phyloP scores from a whole-genome alignment of 257 asterid species.

The Fraxinus pennsylvanica region DNA sequence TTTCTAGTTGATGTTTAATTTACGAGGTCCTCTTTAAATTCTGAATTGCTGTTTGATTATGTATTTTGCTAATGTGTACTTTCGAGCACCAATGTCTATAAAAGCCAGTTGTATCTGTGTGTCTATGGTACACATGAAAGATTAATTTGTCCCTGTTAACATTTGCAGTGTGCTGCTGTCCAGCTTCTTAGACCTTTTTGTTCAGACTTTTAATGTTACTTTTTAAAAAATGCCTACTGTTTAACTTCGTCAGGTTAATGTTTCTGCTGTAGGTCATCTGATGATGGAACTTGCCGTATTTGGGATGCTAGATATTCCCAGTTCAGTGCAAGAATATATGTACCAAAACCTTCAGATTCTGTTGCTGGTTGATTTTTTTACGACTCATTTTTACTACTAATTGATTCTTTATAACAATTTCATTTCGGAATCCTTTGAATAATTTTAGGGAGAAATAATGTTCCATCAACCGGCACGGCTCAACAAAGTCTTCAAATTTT shows the following conservation, averaged over 20 bases:
- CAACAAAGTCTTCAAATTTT: constrained; percentile 76
- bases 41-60: constrained; percentile 11
- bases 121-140: neutral
- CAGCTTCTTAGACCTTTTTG: constrained; percentile 5
- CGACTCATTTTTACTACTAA: constrained; percentile 8
- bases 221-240: neutral
- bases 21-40: constrained; percentile 1
- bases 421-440: constrained; percentile 31
- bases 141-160: neutral
- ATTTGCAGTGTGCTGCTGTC: neutral
- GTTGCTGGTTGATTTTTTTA: constrained; percentile 48
- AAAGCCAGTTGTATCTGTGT: neutral
- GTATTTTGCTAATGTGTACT: neutral
- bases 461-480: constrained; percentile 54
- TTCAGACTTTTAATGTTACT: constrained; percentile 20
- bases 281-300: constrained; percentile 95
- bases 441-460: constrained; percentile 64
- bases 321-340: constrained; percentile 63
- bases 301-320: constrained; percentile 96
- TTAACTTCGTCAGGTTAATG: neutral
- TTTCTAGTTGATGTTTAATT: neutral
- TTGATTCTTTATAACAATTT: constrained; percentile 14
- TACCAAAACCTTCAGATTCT: constrained; percentile 81
- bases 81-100: too few species aligned
- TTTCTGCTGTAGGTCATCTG: constrained; percentile 72